Base-by-base conservation (phyloP, 2,329 filamentous ascomycete genomes). In the Chrysoporthe deuterocubensis region DNA sequence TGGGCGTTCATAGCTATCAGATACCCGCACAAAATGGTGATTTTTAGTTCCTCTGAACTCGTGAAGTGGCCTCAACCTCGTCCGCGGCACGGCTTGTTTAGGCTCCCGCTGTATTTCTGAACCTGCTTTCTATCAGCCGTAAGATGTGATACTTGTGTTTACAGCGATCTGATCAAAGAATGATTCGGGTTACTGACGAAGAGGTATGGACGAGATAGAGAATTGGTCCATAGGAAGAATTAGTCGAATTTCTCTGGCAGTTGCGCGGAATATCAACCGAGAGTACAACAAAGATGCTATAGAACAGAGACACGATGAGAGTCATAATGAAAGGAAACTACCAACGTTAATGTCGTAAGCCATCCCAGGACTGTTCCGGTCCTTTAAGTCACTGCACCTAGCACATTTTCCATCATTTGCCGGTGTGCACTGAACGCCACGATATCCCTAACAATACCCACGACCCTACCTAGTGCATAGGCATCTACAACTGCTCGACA, bases 401-500 rank as follows among this genome's bases (percentile, higher is more conserved):
- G 26, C 26, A 32, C 26, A 54, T 32, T 32, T 32, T 2, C 14
- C n/a, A 16, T 7, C n/a, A 21, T 16, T 6, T 21, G 46, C 18
- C 34, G 32, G 32, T 32, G 9, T 9, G 6, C 21, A 8, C 14
- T 8, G 5, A 37, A 21, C 11, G 13, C 40, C 42, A 60, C 11
- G 57, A 40, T 14, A 40, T 8, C 14, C n/a, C 16, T 16, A 16
- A 44, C 42, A 6, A 42, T 6, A 26, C 14, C 40, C n/a, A 18
- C 34, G 2, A 26, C 37, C 44, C 7, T 14, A 14, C 32, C 42
- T 6, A 2, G 5, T 18, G 26, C 6, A 26, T 7, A 50, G 34
- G 11, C 21, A 18, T 44, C 72, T 80, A 90, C 71, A 90, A 74
- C 74, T 90, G 86, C 74, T 90, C 88, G 71, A 90, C 85, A 71